Conservation (phyloP, 140 eudicot species). For the Oenanthe javanica region DNA sequence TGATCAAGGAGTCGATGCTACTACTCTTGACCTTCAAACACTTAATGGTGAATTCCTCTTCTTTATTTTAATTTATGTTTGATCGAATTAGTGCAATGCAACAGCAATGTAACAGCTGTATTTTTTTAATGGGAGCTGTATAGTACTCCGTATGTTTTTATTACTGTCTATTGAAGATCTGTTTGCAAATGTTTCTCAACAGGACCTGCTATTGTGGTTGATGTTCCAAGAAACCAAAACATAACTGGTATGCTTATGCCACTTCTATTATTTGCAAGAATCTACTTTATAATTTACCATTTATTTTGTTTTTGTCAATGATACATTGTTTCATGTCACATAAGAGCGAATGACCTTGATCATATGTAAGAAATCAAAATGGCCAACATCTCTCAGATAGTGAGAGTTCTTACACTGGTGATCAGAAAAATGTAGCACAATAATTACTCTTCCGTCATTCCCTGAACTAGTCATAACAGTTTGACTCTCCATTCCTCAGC, state of each 20-base stretch:
- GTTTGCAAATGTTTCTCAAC: slow-evolving; percentile 4
- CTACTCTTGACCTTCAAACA: slow-evolving; percentile 40
- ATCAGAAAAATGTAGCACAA: neutral
- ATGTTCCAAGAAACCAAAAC: slow-evolving; percentile 46
- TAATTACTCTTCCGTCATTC: neutral
- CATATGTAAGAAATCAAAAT: neutral
- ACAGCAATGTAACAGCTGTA: neutral
- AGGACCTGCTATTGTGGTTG: slow-evolving; percentile 43
- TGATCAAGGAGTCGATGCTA: slow-evolving; percentile 23
- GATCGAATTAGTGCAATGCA: neutral
- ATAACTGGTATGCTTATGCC: slow-evolving; percentile 24
- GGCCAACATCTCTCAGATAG: neutral
- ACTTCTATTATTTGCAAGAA: neutral
- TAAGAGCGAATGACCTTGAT: neutral
- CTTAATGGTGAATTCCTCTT: slow-evolving; percentile 26
- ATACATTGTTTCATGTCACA: neutral
- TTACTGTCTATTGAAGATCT: neutral
- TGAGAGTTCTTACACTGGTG: neutral
- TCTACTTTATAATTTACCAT: neutral
- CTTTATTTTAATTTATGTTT: neutral
- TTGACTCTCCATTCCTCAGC: slow-evolving; percentile 22
- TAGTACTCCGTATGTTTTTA: neutral
- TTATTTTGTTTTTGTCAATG: neutral
- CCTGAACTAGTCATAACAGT: neutral
- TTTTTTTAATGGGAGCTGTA: neutral